Percentiles rank a stretch among this genome's conserved stretches.
Conservation (phyloP, 306 rosid genomes). For the Castanea crenata region DNA sequence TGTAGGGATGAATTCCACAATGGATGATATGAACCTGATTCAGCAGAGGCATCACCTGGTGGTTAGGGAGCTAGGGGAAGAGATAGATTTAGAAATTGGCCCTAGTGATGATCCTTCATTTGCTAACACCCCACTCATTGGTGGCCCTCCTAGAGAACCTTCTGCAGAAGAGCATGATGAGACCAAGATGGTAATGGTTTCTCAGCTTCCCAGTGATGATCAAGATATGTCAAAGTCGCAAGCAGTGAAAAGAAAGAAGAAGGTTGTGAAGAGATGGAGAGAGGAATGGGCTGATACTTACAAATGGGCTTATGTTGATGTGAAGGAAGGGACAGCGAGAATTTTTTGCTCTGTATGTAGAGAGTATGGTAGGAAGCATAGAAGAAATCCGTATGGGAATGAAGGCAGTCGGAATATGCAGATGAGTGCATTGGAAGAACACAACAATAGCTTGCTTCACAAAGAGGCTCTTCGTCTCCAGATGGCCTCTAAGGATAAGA, state of each 20-base stretch:
- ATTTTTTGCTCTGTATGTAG: slow-evolving; percentile 97
- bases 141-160: slow-evolving; percentile 69
- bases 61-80: slow-evolving; percentile 90
- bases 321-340: slow-evolving; percentile 94
- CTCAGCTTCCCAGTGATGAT: slow-evolving; percentile 74
- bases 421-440: slow-evolving; percentile 99
- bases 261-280: slow-evolving; percentile 99
- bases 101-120: slow-evolving; percentile 93
- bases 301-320: slow-evolving; percentile 97
- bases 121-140: slow-evolving; percentile 68
- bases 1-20: slow-evolving; percentile 80
- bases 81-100: slow-evolving; percentile 95
- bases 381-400: slow-evolving; percentile 96
- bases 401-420: slow-evolving; percentile 99
- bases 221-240: slow-evolving; percentile 77
- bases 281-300: slow-evolving; percentile 99
- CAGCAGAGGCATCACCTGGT: slow-evolving; percentile 98
- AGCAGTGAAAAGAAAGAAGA: slow-evolving; percentile 78
- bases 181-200: slow-evolving; percentile 73
- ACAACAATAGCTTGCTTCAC: slow-evolving; percentile 96
- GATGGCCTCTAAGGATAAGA: slow-evolving; percentile 91
- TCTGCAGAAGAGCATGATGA: slow-evolving; percentile 78
- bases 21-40: slow-evolving; percentile 94
- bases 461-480: slow-evolving; percentile 99
- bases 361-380: slow-evolving; percentile 94